These are phyloP conservation scores for Neurospora sp. DNA, from an alignment of 495 filamentous ascomycete species.

Conservation along the genomic window DNA sequence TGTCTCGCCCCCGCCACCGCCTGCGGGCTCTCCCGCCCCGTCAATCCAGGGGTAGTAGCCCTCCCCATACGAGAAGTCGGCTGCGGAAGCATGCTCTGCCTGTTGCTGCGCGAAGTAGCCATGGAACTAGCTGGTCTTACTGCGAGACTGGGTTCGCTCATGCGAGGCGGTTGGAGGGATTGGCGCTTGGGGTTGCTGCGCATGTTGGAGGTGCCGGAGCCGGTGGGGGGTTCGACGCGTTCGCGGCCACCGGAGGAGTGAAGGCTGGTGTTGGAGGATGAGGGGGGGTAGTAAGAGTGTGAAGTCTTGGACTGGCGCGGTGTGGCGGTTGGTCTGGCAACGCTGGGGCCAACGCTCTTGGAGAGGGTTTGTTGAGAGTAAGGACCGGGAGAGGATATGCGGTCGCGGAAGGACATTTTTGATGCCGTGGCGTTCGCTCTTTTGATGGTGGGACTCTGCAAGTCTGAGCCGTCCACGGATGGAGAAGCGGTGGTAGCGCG, in stretches of 20 bases:
- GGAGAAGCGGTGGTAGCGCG: slow-evolving; percentile 32
- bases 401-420: slow-evolving; percentile 39
- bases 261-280: background rate
- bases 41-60: background rate
- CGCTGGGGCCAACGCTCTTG: slow-evolving; percentile 3
- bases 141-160: slow-evolving; percentile 12
- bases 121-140: slow-evolving; percentile 38
- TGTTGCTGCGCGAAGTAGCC: slow-evolving; percentile 17
- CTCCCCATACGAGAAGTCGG: slow-evolving; percentile 18
- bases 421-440: slow-evolving; percentile 10
- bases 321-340: background rate
- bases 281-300: background rate
- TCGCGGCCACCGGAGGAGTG: background rate
- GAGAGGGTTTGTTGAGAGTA: slow-evolving; percentile 20
- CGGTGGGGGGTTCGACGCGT: slow-evolving; percentile 20
- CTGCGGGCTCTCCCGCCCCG: slow-evolving; percentile 31
- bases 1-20: slow-evolving; percentile 27
- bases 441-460: slow-evolving; percentile 26
- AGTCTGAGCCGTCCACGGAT: slow-evolving; percentile 8
- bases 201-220: slow-evolving; percentile 15
- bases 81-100: slow-evolving; percentile 42
- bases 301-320: background rate
- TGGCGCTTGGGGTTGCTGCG: slow-evolving; percentile 32
- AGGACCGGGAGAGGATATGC: slow-evolving; percentile 31
- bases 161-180: slow-evolving; percentile 34